Conservation (phyloP, 148 eudicot species). For the Rhododendron vialii region DNA sequence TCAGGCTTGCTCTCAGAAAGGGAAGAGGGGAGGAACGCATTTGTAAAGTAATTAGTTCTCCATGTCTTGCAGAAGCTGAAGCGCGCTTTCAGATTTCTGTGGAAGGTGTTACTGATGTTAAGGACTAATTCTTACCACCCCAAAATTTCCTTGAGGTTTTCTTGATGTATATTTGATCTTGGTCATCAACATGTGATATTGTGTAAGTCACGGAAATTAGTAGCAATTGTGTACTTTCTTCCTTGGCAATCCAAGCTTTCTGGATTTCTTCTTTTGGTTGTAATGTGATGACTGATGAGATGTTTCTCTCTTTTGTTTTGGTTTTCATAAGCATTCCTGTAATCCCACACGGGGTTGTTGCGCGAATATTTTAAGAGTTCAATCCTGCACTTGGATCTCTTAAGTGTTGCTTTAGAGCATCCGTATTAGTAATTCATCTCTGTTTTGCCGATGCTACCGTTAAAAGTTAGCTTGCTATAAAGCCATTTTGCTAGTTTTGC, state of each 20-base stretch:
- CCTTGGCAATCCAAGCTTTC: not conserved
- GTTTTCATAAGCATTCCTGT: not conserved
- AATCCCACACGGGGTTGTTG: not conserved
- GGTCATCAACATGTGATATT: not conserved
- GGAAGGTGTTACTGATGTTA: slow-evolving; percentile 83
- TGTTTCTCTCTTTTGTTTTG: not conserved
- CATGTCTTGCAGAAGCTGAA: slow-evolving; percentile 95
- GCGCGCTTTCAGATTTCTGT: slow-evolving; percentile 81
- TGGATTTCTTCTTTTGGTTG: not conserved
- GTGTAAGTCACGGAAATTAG: not conserved
- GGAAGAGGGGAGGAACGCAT: slow-evolving; percentile 94
- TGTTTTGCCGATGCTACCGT: not conserved
- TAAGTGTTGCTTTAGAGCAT: not conserved
- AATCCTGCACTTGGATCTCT: not conserved
- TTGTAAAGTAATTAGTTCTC: slow-evolving; percentile 95
- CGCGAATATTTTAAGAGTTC: not conserved
- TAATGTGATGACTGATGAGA: not conserved
- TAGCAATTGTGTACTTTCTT: not conserved
- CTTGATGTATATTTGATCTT: not conserved
- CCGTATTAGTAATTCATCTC: not conserved
- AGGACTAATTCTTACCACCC: slow-evolving; percentile 47
- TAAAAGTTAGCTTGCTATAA: not conserved
- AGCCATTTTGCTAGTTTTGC: not conserved
- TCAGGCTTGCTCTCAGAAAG: slow-evolving; percentile 85
- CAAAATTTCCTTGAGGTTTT: not conserved